Base-by-base conservation (phyloP, 345 rosid genomes). In the Boechera divaricarpa region DNA sequence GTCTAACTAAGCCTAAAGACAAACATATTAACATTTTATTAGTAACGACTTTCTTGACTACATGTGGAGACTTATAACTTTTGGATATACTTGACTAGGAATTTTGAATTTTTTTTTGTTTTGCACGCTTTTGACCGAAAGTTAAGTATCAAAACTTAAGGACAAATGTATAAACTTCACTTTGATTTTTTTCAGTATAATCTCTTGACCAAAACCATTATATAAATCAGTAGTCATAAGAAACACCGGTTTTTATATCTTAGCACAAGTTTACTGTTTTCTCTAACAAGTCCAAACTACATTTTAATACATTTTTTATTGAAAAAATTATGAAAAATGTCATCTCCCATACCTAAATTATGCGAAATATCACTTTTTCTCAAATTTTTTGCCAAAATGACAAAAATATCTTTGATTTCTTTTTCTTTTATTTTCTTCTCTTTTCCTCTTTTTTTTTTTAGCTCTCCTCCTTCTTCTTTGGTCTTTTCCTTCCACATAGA, bases 111-210 rank as follows among this genome's bases (percentile, higher is more conserved):
- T 18, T 15, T 32, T 5, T 26, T 12, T 52, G 36, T 55, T 10
- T n/a, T 28, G 73, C 52, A 28, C 39, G 24, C 52, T 69, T 69
- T 54, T 69, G 48, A 69, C 73, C 7, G 61, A 42, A 0, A 56
- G 10, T 11, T n/a, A 55, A 10, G 39, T 36, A 24, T 68, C 28
- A 60, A 60, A 16, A 18, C 21, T 55, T 39, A 5, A 9, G 18
- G 44, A 38, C 54, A 55, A 41, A 6, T 32, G 31, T 7, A 67
- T 36, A 13, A n/a, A 55, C 16, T 16, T 10, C 45, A 41, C 31
- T 41, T 55, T 24, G 28, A 26, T 39, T 39, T 42, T 42, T 5
- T 15, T 2, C 41, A n/a, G 39, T 21, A 36, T 11, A 12, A 45
- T 58, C 56, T 45, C 13, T 58, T 47, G 48, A 47, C 75, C 67